Percentiles rank a stretch among this genome's conserved stretches.
Evolutionary conservation across 2,329 filamentous ascomycete genomes (phyloP).

Genomic region (Aspergillus uvarum): DNA sequence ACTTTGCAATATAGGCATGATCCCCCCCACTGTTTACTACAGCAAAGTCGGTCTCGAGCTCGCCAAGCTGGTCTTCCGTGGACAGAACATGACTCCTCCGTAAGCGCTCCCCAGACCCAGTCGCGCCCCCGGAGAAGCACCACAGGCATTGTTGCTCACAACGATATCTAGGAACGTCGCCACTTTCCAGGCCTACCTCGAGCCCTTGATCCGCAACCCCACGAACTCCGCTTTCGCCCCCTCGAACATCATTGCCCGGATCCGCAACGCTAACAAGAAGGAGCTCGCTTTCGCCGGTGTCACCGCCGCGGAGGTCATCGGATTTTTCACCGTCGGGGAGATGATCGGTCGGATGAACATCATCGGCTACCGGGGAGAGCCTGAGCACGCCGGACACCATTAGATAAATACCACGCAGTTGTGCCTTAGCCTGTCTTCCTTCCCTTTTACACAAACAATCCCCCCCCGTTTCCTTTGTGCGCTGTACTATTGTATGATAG

Average conservation of each 20-base stretch:
- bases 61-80: constrained; percentile 79
- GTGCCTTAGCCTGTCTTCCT: constrained; percentile 29
- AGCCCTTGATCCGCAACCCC: constrained; percentile 73
- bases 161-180: constrained; percentile 62
- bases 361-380: constrained; percentile 81
- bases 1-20: constrained; percentile 62
- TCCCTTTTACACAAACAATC: constrained; percentile 23
- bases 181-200: constrained; percentile 85
- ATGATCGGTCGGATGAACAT: constrained; percentile 96
- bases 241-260: constrained; percentile 53
- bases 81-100: constrained; percentile 92
- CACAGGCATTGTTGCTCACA: constrained; percentile 16
- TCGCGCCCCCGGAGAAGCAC: neutral
- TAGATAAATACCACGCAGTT: constrained; percentile 29
- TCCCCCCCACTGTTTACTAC: constrained; percentile 89
- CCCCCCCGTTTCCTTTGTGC: constrained; percentile 27
- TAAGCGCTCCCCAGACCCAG: constrained; percentile 55
- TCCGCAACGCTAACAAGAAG: constrained; percentile 69
- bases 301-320: constrained; percentile 78
- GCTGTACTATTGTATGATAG: constrained; percentile 49
- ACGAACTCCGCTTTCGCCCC: constrained; percentile 57
- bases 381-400: constrained; percentile 43
- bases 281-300: constrained; percentile 75
- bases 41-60: constrained; percentile 84
- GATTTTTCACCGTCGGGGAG: constrained; percentile 97